Evolutionary conservation across 139 green algal genomes (phyloP).

Genomic region (Chlorella sp.): DNA sequence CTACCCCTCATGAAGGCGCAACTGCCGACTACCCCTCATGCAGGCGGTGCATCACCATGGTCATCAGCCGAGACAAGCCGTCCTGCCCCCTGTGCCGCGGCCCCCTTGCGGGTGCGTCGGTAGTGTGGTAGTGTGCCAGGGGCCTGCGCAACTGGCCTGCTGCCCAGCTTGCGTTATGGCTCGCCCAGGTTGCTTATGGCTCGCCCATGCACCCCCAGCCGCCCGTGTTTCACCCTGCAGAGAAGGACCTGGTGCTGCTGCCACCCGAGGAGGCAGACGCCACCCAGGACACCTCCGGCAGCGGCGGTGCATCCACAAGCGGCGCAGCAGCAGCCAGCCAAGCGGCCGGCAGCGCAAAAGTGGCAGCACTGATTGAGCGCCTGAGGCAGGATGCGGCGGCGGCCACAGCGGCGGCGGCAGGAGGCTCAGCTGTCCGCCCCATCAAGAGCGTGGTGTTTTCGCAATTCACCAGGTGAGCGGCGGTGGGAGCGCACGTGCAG

Average conservation of each 20-base stretch:
- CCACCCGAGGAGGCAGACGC: conserved; percentile 14
- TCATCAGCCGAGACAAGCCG: conserved; percentile 49
- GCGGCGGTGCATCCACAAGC: not conserved
- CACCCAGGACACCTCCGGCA: not conserved
- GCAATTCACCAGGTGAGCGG: conserved; percentile 77
- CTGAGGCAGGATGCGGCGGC: conserved; percentile 31
- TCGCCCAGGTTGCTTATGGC: not conserved
- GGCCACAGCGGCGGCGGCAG: not conserved
- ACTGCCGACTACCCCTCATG: too few relatives aligned
- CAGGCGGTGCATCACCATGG: conserved; percentile 54
- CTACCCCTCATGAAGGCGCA: too few relatives aligned
- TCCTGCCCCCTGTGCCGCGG: conserved; percentile 60
- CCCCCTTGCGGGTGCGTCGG: conserved; percentile 10
- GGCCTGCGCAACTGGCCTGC: not conserved
- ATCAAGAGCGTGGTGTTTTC: conserved; percentile 91
- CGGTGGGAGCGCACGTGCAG: too few relatives aligned
- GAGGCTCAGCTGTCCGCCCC: not conserved
- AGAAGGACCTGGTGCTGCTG: conserved; percentile 38
- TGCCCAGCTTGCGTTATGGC: not conserved
- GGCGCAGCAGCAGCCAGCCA: not conserved
- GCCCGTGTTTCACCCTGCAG: not conserved
- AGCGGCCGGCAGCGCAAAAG: conserved; percentile 40
- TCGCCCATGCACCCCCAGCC: not conserved
- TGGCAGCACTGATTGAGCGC: conserved; percentile 53
- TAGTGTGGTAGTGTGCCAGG: not conserved